A percentile compares a stretch with the other conserved stretches of the same genome.
Conservation (phyloP, 1,284 basidiomycete genomes). For the Apiotrichum domesticum region DNA sequence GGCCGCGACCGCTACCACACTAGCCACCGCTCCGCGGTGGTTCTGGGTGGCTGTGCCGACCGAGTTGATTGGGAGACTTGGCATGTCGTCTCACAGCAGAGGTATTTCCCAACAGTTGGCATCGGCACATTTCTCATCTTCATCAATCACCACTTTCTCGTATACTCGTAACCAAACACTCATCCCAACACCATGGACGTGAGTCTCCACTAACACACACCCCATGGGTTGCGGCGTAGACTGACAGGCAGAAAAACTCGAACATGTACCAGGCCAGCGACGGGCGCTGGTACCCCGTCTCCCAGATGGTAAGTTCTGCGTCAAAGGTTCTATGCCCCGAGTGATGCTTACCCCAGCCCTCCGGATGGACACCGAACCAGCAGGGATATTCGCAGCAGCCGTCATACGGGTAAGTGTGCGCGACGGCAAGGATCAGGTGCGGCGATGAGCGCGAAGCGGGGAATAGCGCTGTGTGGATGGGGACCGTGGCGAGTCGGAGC, state of each 20-base stretch:
- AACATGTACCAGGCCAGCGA: slow-evolving; percentile 19
- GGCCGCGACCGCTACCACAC: too few relatives aligned
- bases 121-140: too few relatives aligned
- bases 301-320: slow-evolving; percentile 6
- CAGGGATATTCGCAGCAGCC: not conserved
- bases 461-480: too few relatives aligned
- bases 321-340: not conserved
- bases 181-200: slow-evolving; percentile 1
- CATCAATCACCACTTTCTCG: too few relatives aligned
- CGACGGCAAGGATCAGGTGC: not conserved
- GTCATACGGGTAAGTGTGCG: not conserved
- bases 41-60: too few relatives aligned
- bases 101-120: too few relatives aligned
- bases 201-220: not conserved
- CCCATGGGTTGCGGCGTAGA: not conserved
- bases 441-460: too few relatives aligned
- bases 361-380: not conserved
- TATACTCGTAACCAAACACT: too few relatives aligned
- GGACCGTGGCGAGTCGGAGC: not conserved
- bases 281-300: slow-evolving; percentile 20
- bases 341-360: not conserved
- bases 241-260: not conserved
- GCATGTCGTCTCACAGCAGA: too few relatives aligned
- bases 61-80: too few relatives aligned
- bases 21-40: too few relatives aligned